Base-by-base conservation (phyloP, 164 flowering plant species). In the Vitis amurensis region DNA sequence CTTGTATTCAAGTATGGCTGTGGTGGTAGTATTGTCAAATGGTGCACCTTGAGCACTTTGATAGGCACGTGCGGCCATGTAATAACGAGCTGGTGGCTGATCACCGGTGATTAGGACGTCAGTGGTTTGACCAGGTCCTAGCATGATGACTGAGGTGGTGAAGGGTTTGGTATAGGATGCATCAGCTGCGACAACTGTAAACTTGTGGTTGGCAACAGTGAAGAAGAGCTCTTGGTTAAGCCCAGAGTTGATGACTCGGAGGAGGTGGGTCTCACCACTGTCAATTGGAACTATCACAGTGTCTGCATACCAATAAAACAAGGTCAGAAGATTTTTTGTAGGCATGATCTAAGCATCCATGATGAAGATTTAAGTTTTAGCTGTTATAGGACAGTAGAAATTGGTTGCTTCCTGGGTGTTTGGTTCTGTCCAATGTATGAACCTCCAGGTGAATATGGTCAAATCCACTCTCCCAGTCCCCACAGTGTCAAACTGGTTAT, bases 121-220 rank as follows among this genome's bases (percentile, higher is more conserved):
- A 16, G 89, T 86, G 61, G 89, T 86, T 60, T 86, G 89, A 58
- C 89, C 89, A 0, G 97, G 97, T 8, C 94, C 97, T 3, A 92
- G 78, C 92, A 92, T 82, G 74, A 92, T 60, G 51, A 90, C 92
- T 0, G 79, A 65, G 58, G 95, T 89, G 69, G 91, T 86, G 80
- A 86, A 85, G 37, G 89, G 95, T 58, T 88, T 92, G 4, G 67
- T 19, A 73, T 90, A 92, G 48, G 90, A 83, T 47, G 97, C 97
- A 63, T 92, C 97, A 12, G 91, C 88, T 4, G 79, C 88, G 0
- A 92, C 97, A 0, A 92, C 92, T 0, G 89, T 87, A 71, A 92
- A 55, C 60, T 71, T 69, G 83, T 92, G 97, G 78, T 88, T 87
- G 52, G 95, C 93, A 3, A 92, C 78, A 15, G 85, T 68, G 83